Base-by-base conservation (phyloP, 176 grass and related monocot species). In the Bothriochloa decipiens region DNA sequence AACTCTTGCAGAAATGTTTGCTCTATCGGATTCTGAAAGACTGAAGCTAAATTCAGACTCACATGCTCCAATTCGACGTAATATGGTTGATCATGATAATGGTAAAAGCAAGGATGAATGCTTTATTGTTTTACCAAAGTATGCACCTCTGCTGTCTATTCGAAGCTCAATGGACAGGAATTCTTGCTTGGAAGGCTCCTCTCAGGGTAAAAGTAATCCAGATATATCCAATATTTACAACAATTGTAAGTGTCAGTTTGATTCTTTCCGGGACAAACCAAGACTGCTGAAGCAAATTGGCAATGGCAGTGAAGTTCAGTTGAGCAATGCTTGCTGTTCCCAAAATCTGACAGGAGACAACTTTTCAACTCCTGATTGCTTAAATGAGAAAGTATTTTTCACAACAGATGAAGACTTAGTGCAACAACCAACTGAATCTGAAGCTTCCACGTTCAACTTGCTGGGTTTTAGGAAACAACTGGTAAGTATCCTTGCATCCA, bases 1-100 rank as follows among this genome's bases (percentile, higher is more conserved):
- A 90, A 90, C 91, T 82, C 85, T 93, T 77, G 85, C 81, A 50
- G 82, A 93, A 81, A 93, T 93, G 91, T 85, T 93, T 75, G 91
- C 91, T 74, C 60, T 90, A 62, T 93, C 91, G 47, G 88, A 93
- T 85, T 87, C 85, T 63, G 91, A 90, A 80, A 88, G 70, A 18
- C 49, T 47, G 25, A 90, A 74, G 33, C 81, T 29, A 79, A 87
- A 67, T 79, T 90, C 26, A 3, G 62, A 65, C 29, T 85, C 33
- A 3, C 77, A 32, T 76, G 12, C n/a, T 47, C 53, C 50, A 65
- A 50, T 79, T 75, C 66, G 1, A 12, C 33, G 62, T 52, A 73
- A 65, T 65, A 83, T 64, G 82, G 28, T 53, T 87, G 81, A 81
- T 26, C 12, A 4, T 22, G 52, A 67, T 7, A 84, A 70, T 70